phyloP scores from a whole-genome alignment of 2,329 filamentous ascomycete genomes.

The Cladosporium sp. region DNA sequence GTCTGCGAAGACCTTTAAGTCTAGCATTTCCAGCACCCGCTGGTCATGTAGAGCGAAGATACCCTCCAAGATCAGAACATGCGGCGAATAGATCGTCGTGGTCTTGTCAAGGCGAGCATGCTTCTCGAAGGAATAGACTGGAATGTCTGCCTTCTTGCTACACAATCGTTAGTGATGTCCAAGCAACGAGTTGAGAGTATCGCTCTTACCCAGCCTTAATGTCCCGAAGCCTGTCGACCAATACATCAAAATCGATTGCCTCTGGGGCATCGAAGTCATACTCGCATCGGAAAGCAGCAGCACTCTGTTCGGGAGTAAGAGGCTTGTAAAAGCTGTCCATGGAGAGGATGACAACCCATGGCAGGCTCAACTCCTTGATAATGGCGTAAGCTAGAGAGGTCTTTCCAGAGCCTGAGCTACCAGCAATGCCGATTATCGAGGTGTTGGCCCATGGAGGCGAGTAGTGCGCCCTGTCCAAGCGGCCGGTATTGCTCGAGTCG shows the following conservation, averaged over 20 bases:
- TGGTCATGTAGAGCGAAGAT: conserved; percentile 93
- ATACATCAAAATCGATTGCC: conserved; percentile 88
- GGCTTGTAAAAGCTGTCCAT: conserved; percentile 99
- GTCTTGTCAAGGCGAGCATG: conserved; percentile 77
- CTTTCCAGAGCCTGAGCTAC: conserved; percentile 92
- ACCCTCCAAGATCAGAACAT: conserved; percentile 91
- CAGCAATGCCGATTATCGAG: conserved; percentile 93
- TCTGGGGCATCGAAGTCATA: conserved; percentile 95
- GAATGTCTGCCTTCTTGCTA: conserved; percentile 84
- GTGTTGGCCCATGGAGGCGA: conserved; percentile 94
- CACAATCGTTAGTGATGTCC: conserved; percentile 13
- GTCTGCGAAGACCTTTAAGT: conserved; percentile 97
- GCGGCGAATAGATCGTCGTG: conserved; percentile 90
- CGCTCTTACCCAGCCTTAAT: conserved; percentile 82
- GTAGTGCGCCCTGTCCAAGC: conserved; percentile 60
- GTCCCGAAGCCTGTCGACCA: conserved; percentile 74
- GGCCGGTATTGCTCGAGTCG: conserved; percentile 13
- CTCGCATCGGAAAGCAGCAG: conserved; percentile 79
- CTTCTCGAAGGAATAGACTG: conserved; percentile 91
- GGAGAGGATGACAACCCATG: conserved; percentile 96
- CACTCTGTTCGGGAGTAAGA: conserved; percentile 72
- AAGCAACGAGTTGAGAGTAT: neutral
- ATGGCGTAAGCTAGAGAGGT: conserved; percentile 92
- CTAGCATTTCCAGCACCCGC: conserved; percentile 77
- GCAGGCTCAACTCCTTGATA: conserved; percentile 81